Evolutionary conservation across 1,284 basidiomycete genomes (phyloP).

Genomic region (Sanghuangporus baumii): DNA sequence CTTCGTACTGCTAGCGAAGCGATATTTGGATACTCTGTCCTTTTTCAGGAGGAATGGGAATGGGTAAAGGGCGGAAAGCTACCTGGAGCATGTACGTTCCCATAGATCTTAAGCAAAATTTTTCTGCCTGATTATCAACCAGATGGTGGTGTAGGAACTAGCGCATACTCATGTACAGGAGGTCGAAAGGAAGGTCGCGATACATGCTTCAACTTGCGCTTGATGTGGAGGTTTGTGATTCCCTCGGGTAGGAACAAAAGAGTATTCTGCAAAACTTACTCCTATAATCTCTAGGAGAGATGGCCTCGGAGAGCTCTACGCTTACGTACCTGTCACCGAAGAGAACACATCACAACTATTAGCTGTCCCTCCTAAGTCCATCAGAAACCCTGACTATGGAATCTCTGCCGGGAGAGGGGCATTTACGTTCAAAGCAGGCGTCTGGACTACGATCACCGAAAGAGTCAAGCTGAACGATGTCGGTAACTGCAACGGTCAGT

Average conservation of each 20-base stretch:
- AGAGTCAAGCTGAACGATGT: conserved; percentile 36
- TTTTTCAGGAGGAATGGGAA: conserved; percentile 26
- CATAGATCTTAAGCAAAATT: neutral
- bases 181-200: conserved; percentile 25
- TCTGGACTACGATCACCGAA: conserved; percentile 35
- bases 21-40: conserved; percentile 25
- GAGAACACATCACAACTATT: conserved; percentile 21
- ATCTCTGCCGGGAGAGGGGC: conserved; percentile 26
- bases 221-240: conserved; percentile 26
- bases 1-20: conserved; percentile 21
- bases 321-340: conserved; percentile 24
- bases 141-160: conserved; percentile 21
- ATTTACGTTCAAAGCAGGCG: conserved; percentile 23
- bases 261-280: too few relatives aligned
- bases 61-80: conserved; percentile 28
- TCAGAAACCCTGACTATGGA: conserved; percentile 26
- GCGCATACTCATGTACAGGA: conserved; percentile 26
- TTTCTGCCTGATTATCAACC: neutral
- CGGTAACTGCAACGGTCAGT: conserved; percentile 23
- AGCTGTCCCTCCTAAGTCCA: conserved; percentile 23
- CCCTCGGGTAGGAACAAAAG: too few relatives aligned
- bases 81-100: conserved; percentile 26
- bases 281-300: conserved; percentile 7
- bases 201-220: conserved; percentile 26
- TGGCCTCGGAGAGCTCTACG: conserved; percentile 28